Base-by-base conservation (phyloP, 225 moss, liverwort and hornwort species). In the Straminergon stramineum region DNA sequence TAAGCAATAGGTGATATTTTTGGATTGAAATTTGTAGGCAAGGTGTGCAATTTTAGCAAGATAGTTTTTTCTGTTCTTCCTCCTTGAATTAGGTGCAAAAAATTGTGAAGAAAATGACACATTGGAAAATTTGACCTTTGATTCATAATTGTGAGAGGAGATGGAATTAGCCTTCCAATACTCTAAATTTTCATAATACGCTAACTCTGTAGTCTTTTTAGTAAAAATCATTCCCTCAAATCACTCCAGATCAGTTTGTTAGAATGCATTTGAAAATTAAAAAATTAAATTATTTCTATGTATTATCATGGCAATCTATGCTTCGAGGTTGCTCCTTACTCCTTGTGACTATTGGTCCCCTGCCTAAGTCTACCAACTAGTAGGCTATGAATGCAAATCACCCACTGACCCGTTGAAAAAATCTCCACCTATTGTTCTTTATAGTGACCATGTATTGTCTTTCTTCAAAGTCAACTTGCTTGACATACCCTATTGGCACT, bases 171-270 rank as follows among this genome's bases (percentile, higher is more conserved):
- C 71, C 5, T 15, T 26, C 9, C 27, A 43, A 16, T 27, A 26
- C 3, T 17, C 9, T 15, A 16, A 16, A 43, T 41, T 1, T 0
- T 0, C 4, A 0, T 13, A 39, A 39, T 39, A 14, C 1, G 0
- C 14, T 9, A 39, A 24, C 39, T 23, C 0, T n/a, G 2, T 0
- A n/a, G 1, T n/a, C 13, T 22, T 39, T 39, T 7, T 0, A 69
- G 2, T 0, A 22, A 0, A 65, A 65, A 17, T 34, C 0, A 0
- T 8, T 65, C 17, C 17, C 2, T 12, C 22, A 68, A 12, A n/a
- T 69, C 6, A 69, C 0, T 68, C 0, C 0, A 2, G 4, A n/a
- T n/a, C 1, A 37, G 1, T 6, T n/a, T 22, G n/a, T 69, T 1
- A 13, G 0, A 22, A 13, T 4, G 22, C n/a, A 69, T 69, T 69